phyloP scores from a whole-genome alignment of 805 yeast genomes.

The Lipomyces starkeyi region DNA sequence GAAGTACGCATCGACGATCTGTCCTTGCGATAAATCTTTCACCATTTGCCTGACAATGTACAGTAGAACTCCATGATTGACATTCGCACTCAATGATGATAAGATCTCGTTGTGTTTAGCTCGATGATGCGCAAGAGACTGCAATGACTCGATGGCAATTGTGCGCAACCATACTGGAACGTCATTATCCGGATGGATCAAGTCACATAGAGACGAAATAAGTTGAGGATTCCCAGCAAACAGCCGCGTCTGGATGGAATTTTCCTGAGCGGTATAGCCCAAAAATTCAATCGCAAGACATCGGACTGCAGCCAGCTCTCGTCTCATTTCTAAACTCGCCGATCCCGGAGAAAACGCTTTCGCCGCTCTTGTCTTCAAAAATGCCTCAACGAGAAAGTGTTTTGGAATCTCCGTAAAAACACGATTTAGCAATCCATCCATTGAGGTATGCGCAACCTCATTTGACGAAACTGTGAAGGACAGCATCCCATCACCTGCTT shows the following conservation, averaged over 20 bases:
- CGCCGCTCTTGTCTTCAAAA: slow-evolving; percentile 65
- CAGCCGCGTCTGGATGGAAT: slow-evolving; percentile 65
- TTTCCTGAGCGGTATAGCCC: slow-evolving; percentile 61
- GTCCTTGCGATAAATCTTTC: slow-evolving; percentile 55
- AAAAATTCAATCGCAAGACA: slow-evolving; percentile 70
- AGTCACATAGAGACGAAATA: slow-evolving; percentile 69
- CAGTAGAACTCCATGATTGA: slow-evolving; percentile 81
- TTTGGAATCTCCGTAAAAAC: slow-evolving; percentile 52
- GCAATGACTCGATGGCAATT: slow-evolving; percentile 69
- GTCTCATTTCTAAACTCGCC: slow-evolving; percentile 62
- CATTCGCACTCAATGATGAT: slow-evolving; percentile 81
- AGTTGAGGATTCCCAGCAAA: slow-evolving; percentile 76
- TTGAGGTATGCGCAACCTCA: slow-evolving; percentile 55
- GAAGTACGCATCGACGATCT: slow-evolving; percentile 54
- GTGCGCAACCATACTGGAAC: slow-evolving; percentile 61
- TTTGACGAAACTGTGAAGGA: slow-evolving; percentile 61
- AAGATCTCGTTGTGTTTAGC: slow-evolving; percentile 78
- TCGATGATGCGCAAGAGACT: slow-evolving; percentile 68
- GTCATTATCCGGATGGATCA: slow-evolving; percentile 68
- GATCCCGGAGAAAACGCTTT: slow-evolving; percentile 71
- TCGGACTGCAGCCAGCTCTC: slow-evolving; percentile 65
- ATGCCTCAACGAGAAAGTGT: slow-evolving; percentile 67
- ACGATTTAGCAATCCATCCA: slow-evolving; percentile 37
- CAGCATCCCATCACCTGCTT: slow-evolving; percentile 52
- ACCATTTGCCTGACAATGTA: slow-evolving; percentile 71